phyloP scores from a whole-genome alignment of 2,329 filamentous ascomycete species.

The Sporothrix pallida region DNA sequence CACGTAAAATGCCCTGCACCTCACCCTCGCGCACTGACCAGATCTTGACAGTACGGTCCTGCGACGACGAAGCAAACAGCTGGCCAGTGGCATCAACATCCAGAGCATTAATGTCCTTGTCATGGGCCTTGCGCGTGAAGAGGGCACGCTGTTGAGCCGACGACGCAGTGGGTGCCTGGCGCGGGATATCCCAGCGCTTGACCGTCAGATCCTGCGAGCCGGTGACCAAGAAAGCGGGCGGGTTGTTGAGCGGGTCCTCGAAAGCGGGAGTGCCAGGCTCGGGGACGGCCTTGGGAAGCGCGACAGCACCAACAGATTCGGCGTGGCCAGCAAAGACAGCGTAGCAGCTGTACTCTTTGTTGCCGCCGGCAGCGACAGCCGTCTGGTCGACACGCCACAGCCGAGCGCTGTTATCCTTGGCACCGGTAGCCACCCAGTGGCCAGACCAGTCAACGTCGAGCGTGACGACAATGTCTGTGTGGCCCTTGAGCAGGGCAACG shows the following conservation, averaged over 20 bases:
- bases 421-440: slow-evolving; percentile 92
- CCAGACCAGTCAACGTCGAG: slow-evolving; percentile 96
- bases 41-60: slow-evolving; percentile 96
- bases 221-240: slow-evolving; percentile 84
- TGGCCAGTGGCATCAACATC: slow-evolving; percentile 75
- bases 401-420: slow-evolving; percentile 94
- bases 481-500: slow-evolving; percentile 81
- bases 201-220: slow-evolving; percentile 95
- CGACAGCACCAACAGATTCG: slow-evolving; percentile 89
- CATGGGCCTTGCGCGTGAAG: slow-evolving; percentile 93
- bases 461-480: slow-evolving; percentile 94
- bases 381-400: slow-evolving; percentile 83
- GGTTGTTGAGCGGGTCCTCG: slow-evolving; percentile 75
- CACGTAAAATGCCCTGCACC: slow-evolving; percentile 85
- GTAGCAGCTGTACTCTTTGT: slow-evolving; percentile 64
- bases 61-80: slow-evolving; percentile 94
- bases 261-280: slow-evolving; percentile 71
- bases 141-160: slow-evolving; percentile 64
- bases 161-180: slow-evolving; percentile 51
- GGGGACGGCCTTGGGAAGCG: slow-evolving; percentile 74
- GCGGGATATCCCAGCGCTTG: slow-evolving; percentile 87
- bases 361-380: slow-evolving; percentile 46
- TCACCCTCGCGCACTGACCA: slow-evolving; percentile 92
- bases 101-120: slow-evolving; percentile 98
- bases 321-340: slow-evolving; percentile 82